phyloP scores from a whole-genome alignment of 1,139 yeast genomes.

The Protomyces inouyei region DNA sequence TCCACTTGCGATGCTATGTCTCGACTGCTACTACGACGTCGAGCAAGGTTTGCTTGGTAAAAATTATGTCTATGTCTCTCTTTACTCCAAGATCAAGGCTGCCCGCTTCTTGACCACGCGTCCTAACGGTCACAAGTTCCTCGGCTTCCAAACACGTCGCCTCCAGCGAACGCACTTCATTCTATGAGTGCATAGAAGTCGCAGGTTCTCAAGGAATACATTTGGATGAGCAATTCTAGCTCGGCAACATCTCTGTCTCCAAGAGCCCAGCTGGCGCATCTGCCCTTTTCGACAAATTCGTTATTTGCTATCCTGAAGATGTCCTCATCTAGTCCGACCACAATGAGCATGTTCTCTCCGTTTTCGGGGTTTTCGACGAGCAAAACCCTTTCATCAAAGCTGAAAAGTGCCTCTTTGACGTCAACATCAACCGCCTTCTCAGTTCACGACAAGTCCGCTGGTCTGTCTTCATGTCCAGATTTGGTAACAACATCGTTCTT shows the following conservation, averaged over 20 bases:
- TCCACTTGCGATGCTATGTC: too few species aligned
- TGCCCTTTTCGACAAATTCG: constrained; percentile 27
- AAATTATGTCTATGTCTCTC: too few species aligned
- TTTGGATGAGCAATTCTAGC: not conserved
- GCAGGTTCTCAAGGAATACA: not conserved
- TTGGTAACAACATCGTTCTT: not conserved
- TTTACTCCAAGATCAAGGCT: too few species aligned
- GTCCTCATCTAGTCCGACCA: constrained; percentile 36
- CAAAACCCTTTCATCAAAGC: not conserved
- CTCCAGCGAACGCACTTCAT: not conserved
- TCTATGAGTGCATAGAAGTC: not conserved
- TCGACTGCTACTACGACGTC: too few species aligned
- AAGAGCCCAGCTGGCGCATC: not conserved
- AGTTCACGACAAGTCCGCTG: constrained; percentile 6
- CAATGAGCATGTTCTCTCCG: constrained; percentile 29
- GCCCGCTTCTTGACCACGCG: too few species aligned
- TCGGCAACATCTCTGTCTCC: not conserved
- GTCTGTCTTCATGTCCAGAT: not conserved
- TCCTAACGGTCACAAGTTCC: too few species aligned
- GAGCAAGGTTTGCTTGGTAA: too few species aligned
- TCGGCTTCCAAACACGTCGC: not conserved
- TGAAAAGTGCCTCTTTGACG: not conserved
- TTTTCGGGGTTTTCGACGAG: not conserved
- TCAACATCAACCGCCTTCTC: not conserved
- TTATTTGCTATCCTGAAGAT: constrained; percentile 37